phyloP scores from a whole-genome alignment of 352 stramenopile species.

The Globisporangium nunn region DNA sequence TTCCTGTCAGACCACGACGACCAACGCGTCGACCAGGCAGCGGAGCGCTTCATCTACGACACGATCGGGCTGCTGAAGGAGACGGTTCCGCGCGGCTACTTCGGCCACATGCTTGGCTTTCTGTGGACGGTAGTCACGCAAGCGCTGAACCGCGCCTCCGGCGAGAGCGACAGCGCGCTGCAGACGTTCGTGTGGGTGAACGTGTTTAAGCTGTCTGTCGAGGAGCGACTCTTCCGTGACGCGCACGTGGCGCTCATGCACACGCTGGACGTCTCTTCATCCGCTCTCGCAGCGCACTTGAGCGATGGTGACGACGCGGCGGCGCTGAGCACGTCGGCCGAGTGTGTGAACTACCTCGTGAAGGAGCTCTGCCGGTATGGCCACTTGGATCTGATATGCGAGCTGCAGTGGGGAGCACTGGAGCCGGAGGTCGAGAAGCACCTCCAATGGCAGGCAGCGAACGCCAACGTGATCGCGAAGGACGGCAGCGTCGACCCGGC shows the following conservation, averaged over 20 bases:
- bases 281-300: slow-evolving; percentile 7
- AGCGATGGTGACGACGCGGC: slow-evolving; percentile 11
- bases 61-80: slow-evolving; percentile 60
- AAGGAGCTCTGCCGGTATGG: slow-evolving; percentile 66
- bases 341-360: slow-evolving; percentile 68
- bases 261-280: slow-evolving; percentile 33
- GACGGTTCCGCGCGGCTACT: slow-evolving; percentile 49
- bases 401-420: slow-evolving; percentile 59
- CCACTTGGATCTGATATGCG: slow-evolving; percentile 59
- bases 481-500: slow-evolving; percentile 27
- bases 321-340: slow-evolving; percentile 32
- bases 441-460: slow-evolving; percentile 64
- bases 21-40: slow-evolving; percentile 14
- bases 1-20: slow-evolving; percentile 39
- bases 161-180: slow-evolving; percentile 26
- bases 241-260: slow-evolving; percentile 73
- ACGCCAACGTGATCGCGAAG: slow-evolving; percentile 42
- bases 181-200: slow-evolving; percentile 81
- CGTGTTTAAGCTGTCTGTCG: slow-evolving; percentile 75
- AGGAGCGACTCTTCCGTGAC: slow-evolving; percentile 51
- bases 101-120: slow-evolving; percentile 49
- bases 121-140: slow-evolving; percentile 62
- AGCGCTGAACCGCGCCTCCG: slow-evolving; percentile 24
- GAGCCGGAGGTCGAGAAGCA: slow-evolving; percentile 62
- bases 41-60: slow-evolving; percentile 62